Conservation (phyloP, 192 early-diverging fungal genomes). For the Entomortierella beljakovae region DNA sequence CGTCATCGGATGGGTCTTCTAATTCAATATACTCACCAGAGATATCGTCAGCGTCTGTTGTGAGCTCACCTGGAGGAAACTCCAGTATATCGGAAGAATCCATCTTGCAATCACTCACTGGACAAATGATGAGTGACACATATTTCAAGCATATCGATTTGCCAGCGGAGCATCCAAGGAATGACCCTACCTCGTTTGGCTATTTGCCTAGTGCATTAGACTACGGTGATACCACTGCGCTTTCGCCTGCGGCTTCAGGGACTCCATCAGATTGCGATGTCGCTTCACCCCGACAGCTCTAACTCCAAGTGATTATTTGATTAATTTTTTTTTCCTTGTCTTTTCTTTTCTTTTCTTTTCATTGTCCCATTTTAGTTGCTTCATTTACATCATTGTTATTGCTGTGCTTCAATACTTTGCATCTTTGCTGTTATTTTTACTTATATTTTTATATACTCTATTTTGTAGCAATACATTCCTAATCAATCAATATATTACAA, state of each 20-base stretch:
- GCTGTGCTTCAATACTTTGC: too few relatives aligned
- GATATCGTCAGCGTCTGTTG: slow-evolving; percentile 12
- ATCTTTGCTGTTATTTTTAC: too few relatives aligned
- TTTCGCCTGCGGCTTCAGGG: slow-evolving; percentile 23
- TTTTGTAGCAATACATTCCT: too few relatives aligned
- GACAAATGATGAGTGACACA: slow-evolving; percentile 18
- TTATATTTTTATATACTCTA: too few relatives aligned
- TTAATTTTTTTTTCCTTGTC: too few relatives aligned
- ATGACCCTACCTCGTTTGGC: slow-evolving; percentile 21
- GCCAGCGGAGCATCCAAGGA: slow-evolving; percentile 31
- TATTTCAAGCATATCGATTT: slow-evolving; percentile 24
- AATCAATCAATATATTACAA: too few relatives aligned
- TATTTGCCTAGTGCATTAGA: slow-evolving; percentile 37
- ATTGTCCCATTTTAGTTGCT: too few relatives aligned
- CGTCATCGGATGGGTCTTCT: background rate
- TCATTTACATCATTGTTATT: too few relatives aligned
- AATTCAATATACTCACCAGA: slow-evolving; percentile 13
- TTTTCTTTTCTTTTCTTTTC: too few relatives aligned
- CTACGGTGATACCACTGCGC: slow-evolving; percentile 30
- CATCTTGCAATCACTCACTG: slow-evolving; percentile 25
- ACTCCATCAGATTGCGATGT: slow-evolving; percentile 28
- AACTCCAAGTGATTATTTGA: background rate
- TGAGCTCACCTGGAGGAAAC: slow-evolving; percentile 8
- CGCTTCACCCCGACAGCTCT: slow-evolving; percentile 20
- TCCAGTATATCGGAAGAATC: slow-evolving; percentile 17